Base-by-base conservation (phyloP, 2,329 filamentous ascomycete species). In the Graphilbum fragrans region DNA sequence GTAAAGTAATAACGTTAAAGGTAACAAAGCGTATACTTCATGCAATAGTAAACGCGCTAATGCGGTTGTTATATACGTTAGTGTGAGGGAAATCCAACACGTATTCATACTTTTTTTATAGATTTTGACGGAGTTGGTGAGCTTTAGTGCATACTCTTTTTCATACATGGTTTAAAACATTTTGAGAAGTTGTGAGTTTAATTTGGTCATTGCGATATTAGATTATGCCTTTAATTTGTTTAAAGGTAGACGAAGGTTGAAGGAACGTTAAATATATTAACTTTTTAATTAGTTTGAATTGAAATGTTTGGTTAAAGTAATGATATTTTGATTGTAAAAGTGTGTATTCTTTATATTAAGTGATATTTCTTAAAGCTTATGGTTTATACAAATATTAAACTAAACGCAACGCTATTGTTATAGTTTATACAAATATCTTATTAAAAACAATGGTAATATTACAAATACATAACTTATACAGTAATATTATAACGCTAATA, bases 401-500 rank as follows among this genome's bases (percentile, higher is more conserved):
- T 29, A 8, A 14, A 29, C 25, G 25, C 8, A 14, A 29, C n/a
- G n/a, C n/a, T n/a, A n/a, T n/a, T n/a, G n/a, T n/a, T n/a, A n/a
- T n/a, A n/a, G n/a, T n/a, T n/a, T n/a, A n/a, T n/a, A n/a, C n/a
- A n/a, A n/a, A n/a, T n/a, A n/a, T n/a, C n/a, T n/a, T n/a, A 29
- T 8, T 29, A 29, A 29, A 29, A 29, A 29, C 8, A 29, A 29
- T 29, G 14, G 9, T 38, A 37, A 34, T 35, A 32, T 27, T 32
- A 45, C 35, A 17, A 40, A 35, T 4, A 34, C 32, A 35, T 42
- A 40, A 40, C 11, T 25, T 32, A 22, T 40, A 9, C 8, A 29
- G 8, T 29, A 29, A 29, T 29, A 8, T 29, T 29, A 29, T 33
- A 14, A 14, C 14, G 8, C 14, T 29, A 29, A 29, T n/a, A n/a